Evolutionary conservation across 2,329 filamentous ascomycete species (phyloP), one percentile per base, ranked within the genome.

Genomic region (Stenocarpella maydis): DNA sequence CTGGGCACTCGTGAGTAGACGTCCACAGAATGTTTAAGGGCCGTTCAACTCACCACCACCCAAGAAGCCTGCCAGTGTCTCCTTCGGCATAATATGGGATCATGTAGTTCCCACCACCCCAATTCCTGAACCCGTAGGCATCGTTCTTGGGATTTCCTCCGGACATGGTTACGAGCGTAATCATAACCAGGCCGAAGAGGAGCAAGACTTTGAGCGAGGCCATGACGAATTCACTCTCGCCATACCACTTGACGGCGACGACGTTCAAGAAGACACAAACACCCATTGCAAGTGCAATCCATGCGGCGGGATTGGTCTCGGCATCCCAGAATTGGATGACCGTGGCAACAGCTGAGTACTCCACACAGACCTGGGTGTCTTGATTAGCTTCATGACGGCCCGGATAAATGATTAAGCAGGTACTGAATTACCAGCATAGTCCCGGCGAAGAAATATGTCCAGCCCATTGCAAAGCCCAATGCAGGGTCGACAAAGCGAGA

Each of bases 401-500:
- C 1, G 64, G 8, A 37, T 15, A 45, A n/a, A 34, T 4, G 49
- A n/a, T 19, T 12, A 7, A n/a, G n/a, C 5, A 12, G 21, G 7
- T 78, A 69, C 80, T 81, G 10, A 26, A n/a, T 8, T 9, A 84
- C 80, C 39, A 83, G 77, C 80, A 83, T 84, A n/a, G 79, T 76
- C 31, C 81, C 79, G 8, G 81, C 80, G 72, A 81, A 83, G 72
- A 83, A 83, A 70, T 83, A 83, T 24, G 82, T 84, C 81, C 82
- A 84, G 10, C 81, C 83, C 79, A 83, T 80, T 65, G 81, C 82
- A 72, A 86, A 87, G 17, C 85, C 86, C 49, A 88, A 77, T 26
- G 83, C 83, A 4, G 84, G 85, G 72, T 87, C 85, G 45, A 87
- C 82, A 71, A 85, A 88, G 19, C 86, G 82, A 14, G 79, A 81